Evolutionary conservation across 192 early-diverging fungal genomes (phyloP).

Genomic region (Coemansia sp.): DNA sequence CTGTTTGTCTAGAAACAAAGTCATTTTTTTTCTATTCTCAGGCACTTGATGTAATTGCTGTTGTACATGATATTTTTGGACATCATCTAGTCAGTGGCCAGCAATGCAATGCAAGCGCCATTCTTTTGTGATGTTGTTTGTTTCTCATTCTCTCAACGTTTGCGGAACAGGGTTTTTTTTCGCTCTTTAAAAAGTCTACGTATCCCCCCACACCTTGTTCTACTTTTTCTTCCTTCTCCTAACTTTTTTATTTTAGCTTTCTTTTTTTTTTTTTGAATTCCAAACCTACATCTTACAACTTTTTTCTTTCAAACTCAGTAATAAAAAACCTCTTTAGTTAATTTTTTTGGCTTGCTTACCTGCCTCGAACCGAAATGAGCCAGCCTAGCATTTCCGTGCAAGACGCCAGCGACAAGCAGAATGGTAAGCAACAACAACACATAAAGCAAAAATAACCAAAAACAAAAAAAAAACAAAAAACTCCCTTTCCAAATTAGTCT

Average conservation of each 20-base stretch:
- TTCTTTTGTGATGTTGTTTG: neutral
- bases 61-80: too few relatives aligned
- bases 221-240: neutral
- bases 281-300: neutral
- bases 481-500: neutral
- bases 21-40: too few relatives aligned
- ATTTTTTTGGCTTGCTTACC: neutral
- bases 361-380: neutral
- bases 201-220: neutral
- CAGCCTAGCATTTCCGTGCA: slow-evolving; percentile 4
- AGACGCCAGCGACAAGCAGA: neutral
- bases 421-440: neutral
- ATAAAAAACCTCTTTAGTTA: neutral
- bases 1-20: too few relatives aligned
- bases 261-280: neutral
- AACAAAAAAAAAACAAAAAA: neutral
- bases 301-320: neutral
- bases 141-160: neutral
- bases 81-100: too few relatives aligned
- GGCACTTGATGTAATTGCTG: too few relatives aligned
- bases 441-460: neutral
- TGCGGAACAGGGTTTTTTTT: neutral
- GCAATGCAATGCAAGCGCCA: too few relatives aligned
- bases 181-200: neutral
- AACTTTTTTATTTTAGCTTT: neutral